Base-by-base conservation (phyloP, 78 protist genomes). In the Dictyostelium discoideum region DNA sequence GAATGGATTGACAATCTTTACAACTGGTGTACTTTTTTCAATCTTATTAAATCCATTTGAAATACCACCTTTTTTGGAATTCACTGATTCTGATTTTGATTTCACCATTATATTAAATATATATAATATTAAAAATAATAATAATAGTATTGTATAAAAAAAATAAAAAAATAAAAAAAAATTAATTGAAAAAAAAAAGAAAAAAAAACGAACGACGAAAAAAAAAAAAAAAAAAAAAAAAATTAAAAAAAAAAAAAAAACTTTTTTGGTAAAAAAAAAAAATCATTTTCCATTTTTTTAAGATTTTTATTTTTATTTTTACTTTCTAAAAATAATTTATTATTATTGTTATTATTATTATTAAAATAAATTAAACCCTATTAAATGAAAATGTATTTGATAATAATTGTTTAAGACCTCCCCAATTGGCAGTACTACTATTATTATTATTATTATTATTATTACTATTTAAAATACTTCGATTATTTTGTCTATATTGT, bases 1-100 rank as follows among this genome's bases (percentile, higher is more conserved):
- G 54, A 95, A 95, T 69, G 97, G 97, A 57, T 95, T 95, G 2
- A 86, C 84, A 46, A 87, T 42, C 46, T 87, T 94, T 29, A 76
- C 77, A 8, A 83, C 14, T 46, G 85, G 57, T 54, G 50, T 16
- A 22, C 5, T 18, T 46, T 18, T 29, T 37, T 18, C 20, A 26
- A 18, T 26, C 37, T 29, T 82, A 0, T n/a, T 26, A 20, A 14
- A 48, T 24, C 24, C 22, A 14, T 18, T 16, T 14, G 73, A 2
- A 14, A 20, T 7, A 5, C 40, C 40, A 29, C 39, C 22, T 32
- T 44, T 82, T 50, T 82, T 82, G 0, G 74, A 50, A 50, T 50
- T 50, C 2, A 82, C 86, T 50, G 18, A 50, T n/a, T 82, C 86
- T 29, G 86, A 50, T 82, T 82, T 82, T 50, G 86, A 44, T 79